These are phyloP conservation scores for Stephanodiscus triporus DNA, from an alignment of 108 stramenopile species.

Conservation along the genomic window DNA sequence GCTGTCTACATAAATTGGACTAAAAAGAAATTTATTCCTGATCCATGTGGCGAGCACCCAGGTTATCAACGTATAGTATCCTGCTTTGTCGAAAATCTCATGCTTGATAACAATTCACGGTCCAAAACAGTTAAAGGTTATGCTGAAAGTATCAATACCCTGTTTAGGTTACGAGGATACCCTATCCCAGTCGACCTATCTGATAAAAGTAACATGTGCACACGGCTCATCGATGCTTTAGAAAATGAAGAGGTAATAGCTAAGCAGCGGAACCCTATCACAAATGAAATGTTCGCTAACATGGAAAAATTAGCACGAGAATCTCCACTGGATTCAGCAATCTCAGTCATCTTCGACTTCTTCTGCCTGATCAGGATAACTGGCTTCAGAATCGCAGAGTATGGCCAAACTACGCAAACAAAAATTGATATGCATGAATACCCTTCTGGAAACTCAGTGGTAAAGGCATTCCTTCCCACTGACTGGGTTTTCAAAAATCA, in stretches of 20 bases:
- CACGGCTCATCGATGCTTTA: neutral
- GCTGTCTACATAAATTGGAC: neutral
- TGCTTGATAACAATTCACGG: neutral
- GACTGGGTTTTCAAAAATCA: neutral
- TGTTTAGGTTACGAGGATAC: neutral
- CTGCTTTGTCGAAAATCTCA: neutral
- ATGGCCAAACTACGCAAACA: neutral
- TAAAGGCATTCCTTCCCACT: neutral
- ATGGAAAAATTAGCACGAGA: neutral
- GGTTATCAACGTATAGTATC: neutral
- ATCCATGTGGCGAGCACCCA: neutral
- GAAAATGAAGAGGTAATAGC: conserved; percentile 14
- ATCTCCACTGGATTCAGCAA: neutral
- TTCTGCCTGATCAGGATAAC: neutral
- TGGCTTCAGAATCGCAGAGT: neutral
- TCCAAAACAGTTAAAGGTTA: neutral
- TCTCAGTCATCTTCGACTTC: neutral
- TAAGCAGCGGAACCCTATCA: neutral
- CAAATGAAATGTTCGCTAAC: conserved; percentile 4
- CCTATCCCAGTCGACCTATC: neutral
- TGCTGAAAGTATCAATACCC: neutral
- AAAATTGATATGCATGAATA: conserved; percentile 1
- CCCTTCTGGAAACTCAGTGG: neutral
- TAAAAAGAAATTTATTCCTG: neutral
- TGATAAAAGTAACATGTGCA: neutral